Conservation (phyloP, 495 filamentous ascomycete species). For the Daldinia caldariorum region DNA sequence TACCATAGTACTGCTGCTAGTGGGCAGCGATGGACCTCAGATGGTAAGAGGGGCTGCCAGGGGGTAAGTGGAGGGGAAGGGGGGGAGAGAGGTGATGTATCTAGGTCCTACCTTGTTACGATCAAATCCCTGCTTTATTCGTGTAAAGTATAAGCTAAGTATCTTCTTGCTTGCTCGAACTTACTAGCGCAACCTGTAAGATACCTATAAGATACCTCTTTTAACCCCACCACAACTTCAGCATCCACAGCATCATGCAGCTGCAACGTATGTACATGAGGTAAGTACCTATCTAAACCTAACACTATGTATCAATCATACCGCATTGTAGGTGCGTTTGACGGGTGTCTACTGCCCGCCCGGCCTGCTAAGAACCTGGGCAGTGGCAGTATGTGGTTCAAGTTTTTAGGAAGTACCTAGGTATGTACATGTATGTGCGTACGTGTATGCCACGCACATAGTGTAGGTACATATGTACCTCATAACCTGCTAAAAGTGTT, state of each 20-base stretch:
- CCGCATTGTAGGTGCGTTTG: slow-evolving; percentile 17
- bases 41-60: slow-evolving; percentile 28
- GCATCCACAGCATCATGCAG: slow-evolving; percentile 7
- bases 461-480: not conserved
- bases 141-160: slow-evolving; percentile 33
- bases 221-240: slow-evolving; percentile 3
- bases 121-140: slow-evolving; percentile 33
- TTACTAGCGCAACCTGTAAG: slow-evolving; percentile 9
- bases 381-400: not conserved
- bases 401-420: not conserved
- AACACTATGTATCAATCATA: slow-evolving; percentile 16
- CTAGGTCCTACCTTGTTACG: no score
- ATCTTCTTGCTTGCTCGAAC: slow-evolving; percentile 1
- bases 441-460: slow-evolving; percentile 7
- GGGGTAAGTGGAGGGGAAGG: slow-evolving; percentile 12
- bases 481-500: not conserved
- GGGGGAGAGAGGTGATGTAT: slow-evolving; percentile 9
- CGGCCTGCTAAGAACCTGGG: not conserved
- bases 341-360: slow-evolving; percentile 7
- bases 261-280: slow-evolving; percentile 8
- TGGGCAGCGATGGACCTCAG: slow-evolving; percentile 23
- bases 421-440: not conserved
- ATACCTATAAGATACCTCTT: slow-evolving; percentile 23
- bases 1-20: slow-evolving; percentile 30
- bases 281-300: slow-evolving; percentile 2